phyloP scores from a whole-genome alignment of 768 basidiomycete genomes.

The Lactarius evosmus region DNA sequence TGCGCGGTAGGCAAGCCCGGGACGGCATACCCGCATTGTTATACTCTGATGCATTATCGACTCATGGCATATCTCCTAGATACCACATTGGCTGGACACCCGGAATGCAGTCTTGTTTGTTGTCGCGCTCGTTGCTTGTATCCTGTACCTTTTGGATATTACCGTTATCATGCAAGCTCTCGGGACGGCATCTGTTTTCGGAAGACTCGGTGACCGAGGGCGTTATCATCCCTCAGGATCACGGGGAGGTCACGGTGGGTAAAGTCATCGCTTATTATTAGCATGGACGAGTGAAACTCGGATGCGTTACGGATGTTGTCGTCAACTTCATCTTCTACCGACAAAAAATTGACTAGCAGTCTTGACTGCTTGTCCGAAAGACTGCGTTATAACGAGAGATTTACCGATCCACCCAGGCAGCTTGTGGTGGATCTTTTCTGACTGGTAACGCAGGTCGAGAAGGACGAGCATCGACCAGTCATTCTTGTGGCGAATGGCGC shows the following conservation, averaged over 20 bases:
- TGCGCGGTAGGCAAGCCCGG: background rate
- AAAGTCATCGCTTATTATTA: background rate
- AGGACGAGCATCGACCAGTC: conserved; percentile 93
- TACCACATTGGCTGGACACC: background rate
- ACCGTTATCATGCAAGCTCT: background rate
- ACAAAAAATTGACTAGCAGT: conserved; percentile 23
- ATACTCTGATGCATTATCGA: background rate
- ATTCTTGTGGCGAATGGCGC: conserved; percentile 85
- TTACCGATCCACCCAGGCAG: conserved; percentile 89
- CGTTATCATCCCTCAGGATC: background rate
- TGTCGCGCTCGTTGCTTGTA: background rate
- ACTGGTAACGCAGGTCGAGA: conserved; percentile 78
- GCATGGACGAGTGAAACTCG: background rate
- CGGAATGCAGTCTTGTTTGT: background rate
- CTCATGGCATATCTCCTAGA: background rate
- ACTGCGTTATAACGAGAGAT: conserved; percentile 18
- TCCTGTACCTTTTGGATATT: background rate
- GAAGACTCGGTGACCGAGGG: background rate
- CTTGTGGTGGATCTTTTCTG: conserved; percentile 64
- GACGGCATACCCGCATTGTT: background rate
- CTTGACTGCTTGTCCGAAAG: conserved; percentile 27
- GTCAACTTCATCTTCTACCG: conserved; percentile 9
- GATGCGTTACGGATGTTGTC: background rate
- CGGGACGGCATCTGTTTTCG: background rate
- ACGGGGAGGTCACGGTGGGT: background rate